phyloP scores from a whole-genome alignment of 2,329 filamentous ascomycete species.

The Madurella mycetomatis region DNA sequence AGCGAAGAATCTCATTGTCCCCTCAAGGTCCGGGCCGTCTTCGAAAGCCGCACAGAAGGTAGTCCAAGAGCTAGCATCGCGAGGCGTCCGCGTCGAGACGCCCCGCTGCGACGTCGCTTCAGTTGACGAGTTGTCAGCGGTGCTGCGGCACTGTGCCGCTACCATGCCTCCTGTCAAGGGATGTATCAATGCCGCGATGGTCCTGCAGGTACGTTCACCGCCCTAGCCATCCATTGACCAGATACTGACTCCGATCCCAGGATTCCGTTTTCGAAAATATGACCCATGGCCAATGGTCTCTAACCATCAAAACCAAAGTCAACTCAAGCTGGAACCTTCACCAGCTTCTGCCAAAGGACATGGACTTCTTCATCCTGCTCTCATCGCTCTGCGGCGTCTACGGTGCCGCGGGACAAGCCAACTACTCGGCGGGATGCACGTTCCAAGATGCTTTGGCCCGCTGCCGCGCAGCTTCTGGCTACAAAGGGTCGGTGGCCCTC shows the following conservation, averaged over 20 bases:
- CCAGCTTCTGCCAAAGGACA: not conserved
- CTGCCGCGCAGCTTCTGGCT: not conserved
- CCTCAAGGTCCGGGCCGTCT: not conserved
- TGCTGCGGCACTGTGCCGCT: not conserved
- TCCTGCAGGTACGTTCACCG: not conserved
- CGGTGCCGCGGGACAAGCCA: constrained; percentile 1
- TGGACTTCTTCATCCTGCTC: constrained; percentile 10
- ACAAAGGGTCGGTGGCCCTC: not conserved
- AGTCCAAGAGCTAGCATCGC: not conserved
- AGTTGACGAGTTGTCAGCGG: not conserved
- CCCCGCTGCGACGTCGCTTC: not conserved
- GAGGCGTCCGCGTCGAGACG: not conserved
- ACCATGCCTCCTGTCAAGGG: not conserved
- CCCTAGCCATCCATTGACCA: too few species aligned
- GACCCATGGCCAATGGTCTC: not conserved
- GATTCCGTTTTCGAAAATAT: not conserved
- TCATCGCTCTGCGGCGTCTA: constrained; percentile 2
- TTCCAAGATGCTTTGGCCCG: not conserved
- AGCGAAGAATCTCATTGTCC: not conserved
- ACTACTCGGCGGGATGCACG: constrained; percentile 1
- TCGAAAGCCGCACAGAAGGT: not conserved
- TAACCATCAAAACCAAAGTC: not conserved
- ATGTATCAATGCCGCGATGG: not conserved
- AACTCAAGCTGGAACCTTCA: not conserved
- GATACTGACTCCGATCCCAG: too few species aligned